These are phyloP conservation scores for Trichophyton verrucosum DNA, from an alignment of 2,329 filamentous ascomycete species.

Conservation along the genomic window DNA sequence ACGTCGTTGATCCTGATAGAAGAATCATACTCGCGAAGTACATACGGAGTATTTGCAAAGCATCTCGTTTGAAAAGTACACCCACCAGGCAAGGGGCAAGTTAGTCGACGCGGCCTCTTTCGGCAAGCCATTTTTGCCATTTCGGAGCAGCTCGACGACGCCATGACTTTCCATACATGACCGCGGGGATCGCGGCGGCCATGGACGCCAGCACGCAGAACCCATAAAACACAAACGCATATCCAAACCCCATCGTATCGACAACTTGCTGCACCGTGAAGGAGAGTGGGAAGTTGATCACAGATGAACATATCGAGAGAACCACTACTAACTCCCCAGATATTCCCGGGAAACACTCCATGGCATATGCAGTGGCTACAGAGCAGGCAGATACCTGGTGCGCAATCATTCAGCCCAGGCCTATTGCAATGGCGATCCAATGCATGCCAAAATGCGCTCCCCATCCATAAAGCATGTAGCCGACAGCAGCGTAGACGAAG, in stretches of 20 bases:
- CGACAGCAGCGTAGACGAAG: conserved; percentile 17
- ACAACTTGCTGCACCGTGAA: background rate
- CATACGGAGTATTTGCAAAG: too few species aligned
- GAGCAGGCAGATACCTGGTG: background rate
- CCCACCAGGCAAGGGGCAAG: too few species aligned
- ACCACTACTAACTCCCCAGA: background rate
- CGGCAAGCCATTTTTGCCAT: background rate
- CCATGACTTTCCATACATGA: background rate
- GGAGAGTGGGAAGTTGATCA: background rate
- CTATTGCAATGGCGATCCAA: conserved; percentile 21
- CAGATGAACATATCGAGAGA: background rate
- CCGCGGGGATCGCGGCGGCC: background rate
- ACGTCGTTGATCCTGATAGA: too few species aligned
- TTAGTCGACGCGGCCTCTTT: background rate
- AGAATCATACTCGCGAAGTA: background rate
- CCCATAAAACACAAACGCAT: background rate
- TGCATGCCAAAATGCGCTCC: conserved; percentile 20
- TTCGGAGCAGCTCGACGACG: background rate
- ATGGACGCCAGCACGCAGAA: background rate
- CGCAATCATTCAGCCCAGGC: conserved; percentile 14
- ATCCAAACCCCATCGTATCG: background rate
- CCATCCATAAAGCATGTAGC: conserved; percentile 20
- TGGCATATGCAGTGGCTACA: background rate
- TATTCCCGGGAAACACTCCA: background rate
- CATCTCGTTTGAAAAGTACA: too few species aligned